Evolutionary conservation across 345 rosid genomes (phyloP).

Genomic region (Cardamine resedifolia): DNA sequence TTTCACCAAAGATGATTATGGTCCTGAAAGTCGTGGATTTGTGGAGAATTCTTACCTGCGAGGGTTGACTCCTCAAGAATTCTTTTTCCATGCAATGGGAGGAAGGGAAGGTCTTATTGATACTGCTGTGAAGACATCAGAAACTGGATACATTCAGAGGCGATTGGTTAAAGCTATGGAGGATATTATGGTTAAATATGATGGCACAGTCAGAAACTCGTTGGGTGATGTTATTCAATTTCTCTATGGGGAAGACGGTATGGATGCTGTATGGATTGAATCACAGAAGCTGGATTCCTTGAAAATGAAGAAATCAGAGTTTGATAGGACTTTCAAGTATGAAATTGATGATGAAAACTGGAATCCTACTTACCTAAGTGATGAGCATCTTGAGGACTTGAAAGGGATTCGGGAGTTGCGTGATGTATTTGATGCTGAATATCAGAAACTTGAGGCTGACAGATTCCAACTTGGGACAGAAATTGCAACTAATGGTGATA

Average conservation of each 20-base stretch:
- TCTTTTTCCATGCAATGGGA: conserved; percentile 99
- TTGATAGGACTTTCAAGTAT: conserved; percentile 76
- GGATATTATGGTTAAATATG: conserved; percentile 98
- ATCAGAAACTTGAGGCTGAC: conserved; percentile 85
- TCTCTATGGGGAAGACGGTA: conserved; percentile 99
- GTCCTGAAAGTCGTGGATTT: conserved; percentile 99
- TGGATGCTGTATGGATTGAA: conserved; percentile 99
- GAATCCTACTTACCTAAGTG: conserved; percentile 81
- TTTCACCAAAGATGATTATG: conserved; percentile 92
- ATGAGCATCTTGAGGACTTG: conserved; percentile 87
- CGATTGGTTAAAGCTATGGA: conserved; percentile 99
- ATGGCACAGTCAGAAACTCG: conserved; percentile 96
- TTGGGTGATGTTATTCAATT: conserved; percentile 97
- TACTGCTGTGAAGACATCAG: conserved; percentile 98
- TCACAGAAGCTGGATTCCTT: conserved; percentile 90
- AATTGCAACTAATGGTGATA: conserved; percentile 92
- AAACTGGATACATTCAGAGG: conserved; percentile 99
- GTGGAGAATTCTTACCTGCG: conserved; percentile 97
- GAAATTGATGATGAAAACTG: conserved; percentile 81
- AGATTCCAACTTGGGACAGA: conserved; percentile 87
- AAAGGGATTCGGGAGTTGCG: conserved; percentile 82
- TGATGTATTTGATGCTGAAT: conserved; percentile 94
- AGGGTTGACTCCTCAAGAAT: conserved; percentile 98
- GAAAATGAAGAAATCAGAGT: conserved; percentile 82
- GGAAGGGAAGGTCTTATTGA: conserved; percentile 99